Conservation (phyloP, 2,329 filamentous ascomycete species). For the Penicillium sp. region DNA sequence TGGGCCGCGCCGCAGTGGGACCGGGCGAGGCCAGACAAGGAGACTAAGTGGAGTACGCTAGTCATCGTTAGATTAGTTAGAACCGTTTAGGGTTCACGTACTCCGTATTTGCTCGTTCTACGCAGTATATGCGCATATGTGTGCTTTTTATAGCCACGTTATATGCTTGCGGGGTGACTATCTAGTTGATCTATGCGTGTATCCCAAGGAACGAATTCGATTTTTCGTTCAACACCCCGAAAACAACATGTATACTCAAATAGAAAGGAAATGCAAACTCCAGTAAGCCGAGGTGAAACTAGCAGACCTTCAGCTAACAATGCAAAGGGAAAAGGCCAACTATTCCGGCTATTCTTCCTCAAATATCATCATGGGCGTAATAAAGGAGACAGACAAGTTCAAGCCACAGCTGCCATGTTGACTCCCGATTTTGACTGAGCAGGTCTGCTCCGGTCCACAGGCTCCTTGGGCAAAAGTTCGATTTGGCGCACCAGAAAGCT, state of each 20-base stretch:
- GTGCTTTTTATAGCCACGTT: neutral
- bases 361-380: conserved; percentile 10
- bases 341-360: conserved; percentile 9
- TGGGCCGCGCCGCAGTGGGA: conserved; percentile 26
- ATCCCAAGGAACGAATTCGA: neutral
- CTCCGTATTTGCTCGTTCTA: neutral
- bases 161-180: neutral
- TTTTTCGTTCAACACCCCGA: neutral
- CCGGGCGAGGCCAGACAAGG: conserved; percentile 11
- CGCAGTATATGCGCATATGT: neutral
- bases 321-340: conserved; percentile 9
- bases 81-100: neutral
- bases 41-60: conserved; percentile 21
- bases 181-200: neutral
- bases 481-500: conserved; percentile 97
- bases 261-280: conserved; percentile 16
- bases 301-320: conserved; percentile 13
- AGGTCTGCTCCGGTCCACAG: conserved; percentile 34
- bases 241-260: conserved; percentile 1
- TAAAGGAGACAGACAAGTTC: conserved; percentile 5
- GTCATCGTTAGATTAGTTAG: conserved; percentile 16
- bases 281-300: conserved; percentile 15
- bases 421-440: conserved; percentile 25
- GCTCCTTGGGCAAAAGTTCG: conserved; percentile 45
- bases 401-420: conserved; percentile 30